phyloP scores from a whole-genome alignment of 805 yeast genomes.

The Kodamaea jinghongensis region DNA sequence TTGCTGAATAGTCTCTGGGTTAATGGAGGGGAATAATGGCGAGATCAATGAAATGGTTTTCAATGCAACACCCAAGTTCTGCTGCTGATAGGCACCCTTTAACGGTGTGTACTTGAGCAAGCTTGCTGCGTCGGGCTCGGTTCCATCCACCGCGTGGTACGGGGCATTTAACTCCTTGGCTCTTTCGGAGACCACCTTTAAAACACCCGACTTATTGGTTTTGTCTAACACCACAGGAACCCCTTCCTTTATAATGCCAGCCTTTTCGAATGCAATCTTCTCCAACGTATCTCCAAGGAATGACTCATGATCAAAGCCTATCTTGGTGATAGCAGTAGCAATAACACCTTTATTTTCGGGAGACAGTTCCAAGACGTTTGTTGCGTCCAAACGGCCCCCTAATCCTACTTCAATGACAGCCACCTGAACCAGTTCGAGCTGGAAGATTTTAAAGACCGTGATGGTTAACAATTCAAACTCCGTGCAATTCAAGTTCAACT shows the following conservation, averaged over 20 bases:
- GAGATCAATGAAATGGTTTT: conserved; percentile 44
- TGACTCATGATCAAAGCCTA: conserved; percentile 81
- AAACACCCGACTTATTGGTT: conserved; percentile 51
- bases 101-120: conserved; percentile 52
- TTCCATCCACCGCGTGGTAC: conserved; percentile 23
- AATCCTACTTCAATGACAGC: conserved; percentile 94
- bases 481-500: conserved; percentile 60
- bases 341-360: conserved; percentile 39
- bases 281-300: conserved; percentile 65
- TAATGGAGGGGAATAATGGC: conserved; percentile 22
- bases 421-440: conserved; percentile 53
- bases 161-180: conserved; percentile 33
- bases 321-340: conserved; percentile 75
- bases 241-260: conserved; percentile 71
- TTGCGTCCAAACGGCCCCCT: conserved; percentile 88
- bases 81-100: conserved; percentile 68
- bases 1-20: conserved; percentile 31
- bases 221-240: conserved; percentile 73
- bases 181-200: conserved; percentile 41
- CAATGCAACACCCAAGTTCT: conserved; percentile 68
- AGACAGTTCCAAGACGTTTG: conserved; percentile 58
- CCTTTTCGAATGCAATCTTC: conserved; percentile 75
- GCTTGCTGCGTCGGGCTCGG: conserved; percentile 10
- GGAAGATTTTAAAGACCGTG: conserved; percentile 77
- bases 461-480: conserved; percentile 88